Evolutionary conservation across 2,329 filamentous ascomycete species (phyloP).

Genomic region (Xylaria sp.): DNA sequence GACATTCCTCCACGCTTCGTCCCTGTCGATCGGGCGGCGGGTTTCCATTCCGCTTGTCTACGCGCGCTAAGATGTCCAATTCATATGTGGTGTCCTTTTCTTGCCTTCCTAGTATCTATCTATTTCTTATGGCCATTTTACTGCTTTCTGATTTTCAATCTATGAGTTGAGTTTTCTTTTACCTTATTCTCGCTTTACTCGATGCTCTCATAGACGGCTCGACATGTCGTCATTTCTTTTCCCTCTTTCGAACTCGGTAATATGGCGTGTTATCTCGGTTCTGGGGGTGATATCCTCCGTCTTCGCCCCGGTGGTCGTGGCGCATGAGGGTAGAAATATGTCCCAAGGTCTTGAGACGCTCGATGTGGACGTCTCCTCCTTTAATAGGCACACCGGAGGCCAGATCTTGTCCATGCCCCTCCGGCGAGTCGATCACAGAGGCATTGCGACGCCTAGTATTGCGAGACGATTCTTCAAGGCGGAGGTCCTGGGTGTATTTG

Average conservation of each 20-base stretch:
- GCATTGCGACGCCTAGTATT: constrained; percentile 45
- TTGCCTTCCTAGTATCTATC: constrained; percentile 5
- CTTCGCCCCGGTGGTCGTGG: constrained; percentile 26
- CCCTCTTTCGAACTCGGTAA: constrained; percentile 4
- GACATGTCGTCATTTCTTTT: constrained; percentile 20
- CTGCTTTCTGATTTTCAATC: not conserved
- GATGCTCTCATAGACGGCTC: not conserved
- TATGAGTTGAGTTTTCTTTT: not conserved
- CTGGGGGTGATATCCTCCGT: constrained; percentile 16
- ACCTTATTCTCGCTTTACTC: not conserved
- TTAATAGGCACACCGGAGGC: constrained; percentile 31
- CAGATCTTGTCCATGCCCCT: constrained; percentile 47
- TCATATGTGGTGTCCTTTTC: not conserved
- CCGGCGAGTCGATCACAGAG: constrained; percentile 43
- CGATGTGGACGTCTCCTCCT: constrained; percentile 29
- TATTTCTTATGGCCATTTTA: not conserved
- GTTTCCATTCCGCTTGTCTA: constrained; percentile 33
- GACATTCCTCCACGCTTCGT: constrained; percentile 41
- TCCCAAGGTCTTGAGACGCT: constrained; percentile 1
- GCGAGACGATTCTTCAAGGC: constrained; percentile 46
- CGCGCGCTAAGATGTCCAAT: constrained; percentile 11
- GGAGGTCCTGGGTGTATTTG: constrained; percentile 46
- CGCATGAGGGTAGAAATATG: constrained; percentile 20
- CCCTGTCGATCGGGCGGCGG: constrained; percentile 32
- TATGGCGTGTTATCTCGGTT: constrained; percentile 14